These are phyloP conservation scores for Ascochyta viciae-villosae DNA, from an alignment of 2,329 filamentous ascomycete species.

Conservation along the genomic window DNA sequence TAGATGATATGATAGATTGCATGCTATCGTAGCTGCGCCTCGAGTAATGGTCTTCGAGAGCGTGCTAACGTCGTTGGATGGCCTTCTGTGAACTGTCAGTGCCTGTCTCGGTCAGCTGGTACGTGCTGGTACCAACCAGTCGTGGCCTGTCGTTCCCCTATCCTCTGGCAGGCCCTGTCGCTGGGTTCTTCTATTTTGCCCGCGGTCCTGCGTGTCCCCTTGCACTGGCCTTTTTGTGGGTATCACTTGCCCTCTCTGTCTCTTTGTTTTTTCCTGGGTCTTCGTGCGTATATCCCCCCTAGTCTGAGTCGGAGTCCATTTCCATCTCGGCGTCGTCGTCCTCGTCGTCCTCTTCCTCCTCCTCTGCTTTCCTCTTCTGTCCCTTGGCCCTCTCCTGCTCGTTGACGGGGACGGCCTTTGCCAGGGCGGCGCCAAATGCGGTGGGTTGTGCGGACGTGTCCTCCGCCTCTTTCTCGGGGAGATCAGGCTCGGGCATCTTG, in stretches of 20 bases:
- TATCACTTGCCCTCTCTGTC: not conserved
- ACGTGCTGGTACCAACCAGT: conserved; percentile 16
- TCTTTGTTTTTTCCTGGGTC: not conserved
- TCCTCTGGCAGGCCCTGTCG: too few species aligned
- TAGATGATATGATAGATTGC: too few species aligned
- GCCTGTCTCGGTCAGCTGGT: conserved; percentile 3
- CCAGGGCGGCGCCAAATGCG: conserved; percentile 39
- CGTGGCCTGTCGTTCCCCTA: not conserved
- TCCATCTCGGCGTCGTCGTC: conserved; percentile 59
- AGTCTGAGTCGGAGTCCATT: conserved; percentile 71
- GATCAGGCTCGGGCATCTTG: conserved; percentile 64
- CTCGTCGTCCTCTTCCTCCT: conserved; percentile 62
- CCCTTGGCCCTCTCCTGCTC: conserved; percentile 59
- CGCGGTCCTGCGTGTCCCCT: too few species aligned
- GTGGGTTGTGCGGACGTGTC: conserved; percentile 53
- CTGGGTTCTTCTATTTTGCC: too few species aligned
- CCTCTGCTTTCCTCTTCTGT: conserved; percentile 73
- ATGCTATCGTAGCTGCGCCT: too few species aligned
- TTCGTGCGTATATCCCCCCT: not conserved
- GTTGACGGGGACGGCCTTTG: conserved; percentile 41
- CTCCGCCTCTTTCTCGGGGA: conserved; percentile 27
- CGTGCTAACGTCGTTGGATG: not conserved
- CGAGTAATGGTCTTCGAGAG: too few species aligned
- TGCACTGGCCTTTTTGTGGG: not conserved
- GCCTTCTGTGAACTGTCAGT: conserved; percentile 14